Base-by-base conservation (phyloP, 2,329 filamentous ascomycete species). In the Ceratocystis ficicola region DNA sequence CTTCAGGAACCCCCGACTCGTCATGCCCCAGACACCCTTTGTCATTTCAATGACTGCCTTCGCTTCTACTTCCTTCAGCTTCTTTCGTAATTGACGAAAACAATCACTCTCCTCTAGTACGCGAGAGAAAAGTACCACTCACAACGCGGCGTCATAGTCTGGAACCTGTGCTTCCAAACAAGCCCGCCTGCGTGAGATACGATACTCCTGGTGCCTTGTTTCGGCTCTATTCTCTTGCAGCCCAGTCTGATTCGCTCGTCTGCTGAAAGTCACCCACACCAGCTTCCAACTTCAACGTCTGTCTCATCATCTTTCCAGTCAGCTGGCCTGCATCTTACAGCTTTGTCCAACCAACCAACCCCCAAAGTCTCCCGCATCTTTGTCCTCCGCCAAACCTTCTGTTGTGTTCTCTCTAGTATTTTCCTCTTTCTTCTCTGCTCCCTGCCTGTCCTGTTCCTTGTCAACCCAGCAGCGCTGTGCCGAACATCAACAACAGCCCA, bases 1-100 rank as follows among this genome's bases (percentile, higher is more conserved):
- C 17, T 28, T 50, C 22, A 30, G 52, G 30, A 30, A 22, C 32
- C 36, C 41, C 44, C n/a, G 44, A 32, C 20, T 62, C 32, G 60
- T 28, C 60, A 62, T 62, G 60, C 60, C 60, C 44, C 36, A 46
- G 60, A 28, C 17, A 32, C 60, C 60, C 32, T 44, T 62, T 46
- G 25, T 62, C 36, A 62, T 32, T 30, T 57, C 22, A 57, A 57
- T 57, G 25, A 32, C 25, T 32, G 28, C 22, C 52, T 32, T 57
- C 52, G n/a, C 25, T 30, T 25, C 52, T 30, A 32, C 52, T 22
- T 25, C 52, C 52, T 22, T 30, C 15, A 57, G 52, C 52, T 17
- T 57, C 52, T 57, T 15, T 30, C 32, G 32, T 36, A 25, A 57
- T 57, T 32, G 52, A 57, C 60, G 60, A 44, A 62, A 62, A 44